Base-by-base conservation (phyloP, 1,139 yeast species). In the Scheffersomyces segobiensis region DNA sequence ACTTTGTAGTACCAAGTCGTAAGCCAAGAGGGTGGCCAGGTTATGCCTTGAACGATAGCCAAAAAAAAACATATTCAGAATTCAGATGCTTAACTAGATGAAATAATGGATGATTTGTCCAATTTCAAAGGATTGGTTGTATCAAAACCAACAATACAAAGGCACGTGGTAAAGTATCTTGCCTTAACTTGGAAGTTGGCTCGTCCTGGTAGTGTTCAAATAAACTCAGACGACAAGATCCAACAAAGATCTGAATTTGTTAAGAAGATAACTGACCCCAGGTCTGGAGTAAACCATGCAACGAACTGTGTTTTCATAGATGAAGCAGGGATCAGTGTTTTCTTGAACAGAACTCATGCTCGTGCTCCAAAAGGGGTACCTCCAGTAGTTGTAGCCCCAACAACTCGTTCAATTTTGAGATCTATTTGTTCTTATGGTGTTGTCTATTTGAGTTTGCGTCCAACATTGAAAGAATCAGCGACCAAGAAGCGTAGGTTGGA, bases 391-490 rank as follows among this genome's bases (percentile, higher is more conserved):
- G 50, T 42, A 42, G 49, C 52, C 10, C 57, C 57, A 5, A 22
- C 24, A 49, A 55, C 50, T n/a, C 52, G 54, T 52, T 26, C 56
- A 3, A 49, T 46, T 18, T 47, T 14, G 7, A 3, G 52, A 3
- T 39, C 53, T 19, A 52, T 55, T 22, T 49, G 53, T 46, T 32
- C 7, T 46, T 46, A 49, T 21, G 55, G 57, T n/a, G 20, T 55
- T 21, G 57, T 55, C 42, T 49, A 55, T 12, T 52, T 55, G 53
- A 55, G 55, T 46, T 19, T 53, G n/a, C 52, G 55, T 49, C 53
- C 50, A 18, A 55, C 57, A 12, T 49, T 17, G 22, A 48, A 46
- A 26, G 46, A 49, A 24, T 6, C 22, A 8, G 51, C 10, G 32
- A 46, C 5, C 17, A 50, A 53, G 42, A 50, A 53, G 39, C 46